These are phyloP conservation scores for Neurospora hispaniola DNA, from an alignment of 495 filamentous ascomycete genomes.

Conservation along the genomic window DNA sequence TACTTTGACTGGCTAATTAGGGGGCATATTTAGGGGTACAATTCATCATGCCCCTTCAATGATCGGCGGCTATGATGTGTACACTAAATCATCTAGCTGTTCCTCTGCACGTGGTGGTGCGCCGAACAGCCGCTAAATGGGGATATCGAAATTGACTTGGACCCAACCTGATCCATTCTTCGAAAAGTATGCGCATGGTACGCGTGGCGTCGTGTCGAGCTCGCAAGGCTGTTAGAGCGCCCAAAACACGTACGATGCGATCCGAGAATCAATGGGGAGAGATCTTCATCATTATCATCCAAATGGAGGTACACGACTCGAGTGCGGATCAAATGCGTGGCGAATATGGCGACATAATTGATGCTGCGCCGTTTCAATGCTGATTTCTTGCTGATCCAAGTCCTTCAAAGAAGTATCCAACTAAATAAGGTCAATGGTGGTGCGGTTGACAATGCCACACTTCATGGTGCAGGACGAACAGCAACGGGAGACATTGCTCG, in stretches of 20 bases:
- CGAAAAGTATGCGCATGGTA: neutral
- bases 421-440: neutral
- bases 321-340: neutral
- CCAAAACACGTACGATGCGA: neutral
- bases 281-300: neutral
- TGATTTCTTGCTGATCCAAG: neutral
- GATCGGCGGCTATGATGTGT: neutral
- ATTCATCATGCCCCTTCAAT: neutral
- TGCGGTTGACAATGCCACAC: neutral
- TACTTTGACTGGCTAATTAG: no score
- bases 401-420: neutral
- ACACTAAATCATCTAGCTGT: no score
- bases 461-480: neutral
- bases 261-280: neutral
- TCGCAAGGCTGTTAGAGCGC: neutral
- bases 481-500: neutral
- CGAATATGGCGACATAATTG: neutral
- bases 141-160: neutral
- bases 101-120: no score
- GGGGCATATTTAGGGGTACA: neutral
- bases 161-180: neutral
- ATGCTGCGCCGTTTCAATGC: neutral
- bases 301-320: neutral
- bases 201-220: neutral
- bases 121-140: no score